phyloP scores from a whole-genome alignment of 441 rosid species.

The Metrosideros polymorpha region DNA sequence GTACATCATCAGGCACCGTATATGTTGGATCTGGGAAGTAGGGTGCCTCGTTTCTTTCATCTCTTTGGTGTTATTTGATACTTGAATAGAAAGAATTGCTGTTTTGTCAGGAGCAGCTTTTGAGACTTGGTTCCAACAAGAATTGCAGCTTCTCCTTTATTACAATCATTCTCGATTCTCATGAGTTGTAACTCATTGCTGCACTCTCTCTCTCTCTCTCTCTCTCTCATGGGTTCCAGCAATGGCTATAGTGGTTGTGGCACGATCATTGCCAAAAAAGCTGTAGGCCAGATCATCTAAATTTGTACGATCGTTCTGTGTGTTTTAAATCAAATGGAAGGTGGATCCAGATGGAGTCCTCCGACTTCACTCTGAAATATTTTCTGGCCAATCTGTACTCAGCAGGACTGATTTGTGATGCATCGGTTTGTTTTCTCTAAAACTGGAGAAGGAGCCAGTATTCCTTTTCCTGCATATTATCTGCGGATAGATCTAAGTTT shows the following conservation, averaged over 20 bases:
- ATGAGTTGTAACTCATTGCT: background rate
- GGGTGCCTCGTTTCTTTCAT: background rate
- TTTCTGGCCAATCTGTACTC: background rate
- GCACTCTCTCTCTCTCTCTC: background rate
- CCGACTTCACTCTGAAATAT: background rate
- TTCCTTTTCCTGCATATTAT: background rate
- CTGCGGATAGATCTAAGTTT: background rate
- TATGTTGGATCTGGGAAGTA: background rate
- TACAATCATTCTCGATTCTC: background rate
- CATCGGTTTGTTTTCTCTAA: background rate
- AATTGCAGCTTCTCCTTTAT: background rate
- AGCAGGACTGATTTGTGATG: background rate
- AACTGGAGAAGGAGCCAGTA: background rate
- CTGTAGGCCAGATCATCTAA: background rate
- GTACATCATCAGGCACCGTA: background rate
- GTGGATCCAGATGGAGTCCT: background rate
- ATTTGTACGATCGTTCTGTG: background rate
- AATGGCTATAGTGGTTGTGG: background rate
- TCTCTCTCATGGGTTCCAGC: background rate
- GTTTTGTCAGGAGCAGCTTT: background rate
- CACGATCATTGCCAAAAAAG: background rate
- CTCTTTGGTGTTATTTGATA: background rate
- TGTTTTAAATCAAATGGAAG: background rate
- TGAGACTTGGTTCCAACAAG: background rate
- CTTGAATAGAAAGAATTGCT: background rate